Percentiles rank a stretch among this genome's conserved stretches.
phyloP scores from a whole-genome alignment of 306 rosid species.

The Cicer bijugum region DNA sequence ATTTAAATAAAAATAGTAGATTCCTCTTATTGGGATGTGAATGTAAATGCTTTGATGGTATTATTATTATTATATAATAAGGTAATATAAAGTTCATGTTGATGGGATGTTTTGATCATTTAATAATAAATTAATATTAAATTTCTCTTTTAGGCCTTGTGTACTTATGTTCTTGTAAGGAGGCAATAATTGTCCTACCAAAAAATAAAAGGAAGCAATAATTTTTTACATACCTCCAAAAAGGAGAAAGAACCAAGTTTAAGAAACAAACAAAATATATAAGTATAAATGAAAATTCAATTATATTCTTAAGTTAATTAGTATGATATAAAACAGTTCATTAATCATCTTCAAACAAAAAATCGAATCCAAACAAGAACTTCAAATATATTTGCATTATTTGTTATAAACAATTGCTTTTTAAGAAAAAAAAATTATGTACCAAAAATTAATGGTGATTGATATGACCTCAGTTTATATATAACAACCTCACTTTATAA shows the following conservation, averaged over 20 bases:
- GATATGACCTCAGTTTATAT: neutral
- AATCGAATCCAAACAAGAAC: neutral
- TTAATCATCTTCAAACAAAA: neutral
- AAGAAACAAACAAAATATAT: neutral
- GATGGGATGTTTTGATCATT: slow-evolving; percentile 32
- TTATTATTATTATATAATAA: slow-evolving; percentile 14
- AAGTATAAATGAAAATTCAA: neutral
- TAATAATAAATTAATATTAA: slow-evolving; percentile 41
- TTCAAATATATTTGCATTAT: neutral
- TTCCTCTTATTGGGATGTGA: slow-evolving; percentile 33
- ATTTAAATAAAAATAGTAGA: neutral
- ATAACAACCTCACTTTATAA: too few relatives aligned
- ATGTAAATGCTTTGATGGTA: slow-evolving; percentile 42
- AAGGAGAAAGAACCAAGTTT: neutral
- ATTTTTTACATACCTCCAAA: slow-evolving; percentile 1
- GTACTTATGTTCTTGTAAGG: neutral
- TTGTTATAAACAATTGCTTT: neutral
- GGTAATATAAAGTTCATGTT: slow-evolving; percentile 43
- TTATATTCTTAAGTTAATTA: neutral
- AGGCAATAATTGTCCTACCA: neutral
- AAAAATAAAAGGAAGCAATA: neutral
- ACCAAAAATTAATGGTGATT: neutral
- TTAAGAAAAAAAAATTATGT: too few relatives aligned
- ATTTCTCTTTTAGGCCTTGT: neutral
- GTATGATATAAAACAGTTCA: neutral